Percentiles rank a stretch among this genome's conserved stretches.
phyloP scores from a whole-genome alignment of 1,284 basidiomycete species.

The Ceratobasidium sp. region DNA sequence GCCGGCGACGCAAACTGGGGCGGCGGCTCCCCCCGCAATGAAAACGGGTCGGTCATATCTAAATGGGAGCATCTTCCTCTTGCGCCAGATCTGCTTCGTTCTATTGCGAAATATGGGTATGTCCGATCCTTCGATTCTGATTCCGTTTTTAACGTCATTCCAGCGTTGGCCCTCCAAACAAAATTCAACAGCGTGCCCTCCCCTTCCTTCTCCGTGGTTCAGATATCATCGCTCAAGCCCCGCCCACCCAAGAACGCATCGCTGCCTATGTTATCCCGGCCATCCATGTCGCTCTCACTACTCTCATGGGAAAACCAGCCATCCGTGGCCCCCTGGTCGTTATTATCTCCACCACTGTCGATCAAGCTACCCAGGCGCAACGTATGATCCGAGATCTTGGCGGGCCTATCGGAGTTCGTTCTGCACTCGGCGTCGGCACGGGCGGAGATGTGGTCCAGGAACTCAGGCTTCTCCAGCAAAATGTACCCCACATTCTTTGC shows the following conservation, averaged over 20 bases:
- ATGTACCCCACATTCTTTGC: slow-evolving; percentile 93
- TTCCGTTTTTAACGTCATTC: slow-evolving; percentile 41
- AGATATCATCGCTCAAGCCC: slow-evolving; percentile 98
- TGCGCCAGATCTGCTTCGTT: slow-evolving; percentile 86
- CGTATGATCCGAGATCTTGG: slow-evolving; percentile 96
- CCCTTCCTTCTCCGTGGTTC: slow-evolving; percentile 93
- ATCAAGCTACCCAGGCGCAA: slow-evolving; percentile 98
- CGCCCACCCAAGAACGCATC: slow-evolving; percentile 97
- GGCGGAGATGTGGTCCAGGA: slow-evolving; percentile 80
- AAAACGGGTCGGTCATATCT: slow-evolving; percentile 84
- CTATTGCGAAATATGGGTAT: slow-evolving; percentile 93
- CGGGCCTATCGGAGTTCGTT: slow-evolving; percentile 87
- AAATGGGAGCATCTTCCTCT: slow-evolving; percentile 97
- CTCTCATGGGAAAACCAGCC: slow-evolving; percentile 60
- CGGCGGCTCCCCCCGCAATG: slow-evolving; percentile 64
- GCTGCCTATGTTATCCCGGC: slow-evolving; percentile 96
- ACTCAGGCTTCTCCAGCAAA: slow-evolving; percentile 85
- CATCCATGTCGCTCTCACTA: slow-evolving; percentile 83
- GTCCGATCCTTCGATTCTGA: slow-evolving; percentile 52
- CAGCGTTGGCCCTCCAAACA: slow-evolving; percentile 96
- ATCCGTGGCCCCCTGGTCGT: slow-evolving; percentile 86
- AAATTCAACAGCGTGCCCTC: slow-evolving; percentile 96
- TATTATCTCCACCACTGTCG: slow-evolving; percentile 96
- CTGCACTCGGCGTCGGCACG: slow-evolving; percentile 85
- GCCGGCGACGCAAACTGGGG: slow-evolving; percentile 58